Evolutionary conservation across 805 yeast species (phyloP), one percentile per base, ranked within the genome.

Genomic region (Blastobotrys terrestris): DNA sequence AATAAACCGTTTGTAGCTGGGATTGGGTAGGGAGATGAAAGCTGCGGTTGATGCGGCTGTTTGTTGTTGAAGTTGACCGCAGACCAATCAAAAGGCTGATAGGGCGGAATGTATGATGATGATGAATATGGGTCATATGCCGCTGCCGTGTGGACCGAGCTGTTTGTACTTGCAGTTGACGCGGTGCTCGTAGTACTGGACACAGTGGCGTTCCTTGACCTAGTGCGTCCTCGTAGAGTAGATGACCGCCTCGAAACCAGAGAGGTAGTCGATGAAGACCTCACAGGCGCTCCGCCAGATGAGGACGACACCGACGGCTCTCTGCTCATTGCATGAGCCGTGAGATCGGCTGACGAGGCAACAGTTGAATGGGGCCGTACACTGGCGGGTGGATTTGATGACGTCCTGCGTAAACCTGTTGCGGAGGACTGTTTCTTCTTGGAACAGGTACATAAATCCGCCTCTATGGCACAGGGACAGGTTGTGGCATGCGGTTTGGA

Each of bases 391-490:
- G 49, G 49, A 21, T 47, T 47, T 14, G 49, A 47, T 13, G 49
- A 15, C 19, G 49, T 47, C 22, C 49, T 16, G 14, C 49, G 43
- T 18, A 26, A 15, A 46, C 22, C 31, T 31, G 14, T 43, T 35
- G 42, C 20, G 31, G 39, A 39, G 31, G n/a, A n/a, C n/a, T 51
- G 35, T 39, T 47, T 53, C n/a, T 53, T 58, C 46, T 56, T 55
- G 48, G 58, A 49, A 31, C 64, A 60, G 18, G 60, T 59, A 51
- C 64, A 60, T 41, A 49, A 44, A 39, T 48, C 53, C 2, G 48
- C 45, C 40, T 58, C 60, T 8, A 44, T 39, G 46, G 44, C 39
- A 49, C 66, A 60, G 3, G 65, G 60, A 46, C 65, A 62, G 14
- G 48, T 31, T 21, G 47, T 39, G 13, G 49, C 46, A 41, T 62